Base-by-base conservation (phyloP, 495 filamentous ascomycete genomes). In the Lophium mytilinum region DNA sequence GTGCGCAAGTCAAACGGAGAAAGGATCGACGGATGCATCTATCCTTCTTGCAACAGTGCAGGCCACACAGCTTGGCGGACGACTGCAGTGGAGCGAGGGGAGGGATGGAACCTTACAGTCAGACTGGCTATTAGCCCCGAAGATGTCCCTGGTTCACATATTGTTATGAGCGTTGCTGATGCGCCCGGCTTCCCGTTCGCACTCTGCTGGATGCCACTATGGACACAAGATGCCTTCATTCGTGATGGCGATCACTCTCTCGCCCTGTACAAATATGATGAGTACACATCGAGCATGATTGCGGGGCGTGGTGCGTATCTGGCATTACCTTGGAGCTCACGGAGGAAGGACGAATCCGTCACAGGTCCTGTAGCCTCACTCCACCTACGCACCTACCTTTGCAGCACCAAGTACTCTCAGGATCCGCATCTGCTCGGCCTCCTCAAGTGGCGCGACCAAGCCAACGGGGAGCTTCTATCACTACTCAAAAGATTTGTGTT, bases 361-460 rank as follows among this genome's bases (percentile, higher is more conserved):
- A 88, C 84, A 4, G 88, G 86, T 0, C 87, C 89, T 10, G 68
- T 85, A 53, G 87, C 92, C 14, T 83, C 82, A 41, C 68, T 99
- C 37, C 83, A 80, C 40, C 72, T 96, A 1, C 82, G 90, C 55
- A 96, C 90, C 1, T 91, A 91, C 66, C 81, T 99, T 12, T 96
- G 92, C 76, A 97, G 93, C 71, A 99, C 94, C 0, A 80, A 84
- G 59, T 96, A 95, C 69, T 95, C 90, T 0, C 93, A 99, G 61
- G 91, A 99, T 69, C 87, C 91, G 61, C 83, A 87, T 34, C 78
- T 99, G 12, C 73, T 96, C 40, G 85, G 87, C 18, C 74, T 99
- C 19, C 66, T 96, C 15, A 87, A 85, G 56, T 97, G 94, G 92
- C 88, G 82, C 60, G 83, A 90, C 15, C 80, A 85, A 34, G 74